Conservation (phyloP, 305 asterid species). For the Fraxinus dipetala region DNA sequence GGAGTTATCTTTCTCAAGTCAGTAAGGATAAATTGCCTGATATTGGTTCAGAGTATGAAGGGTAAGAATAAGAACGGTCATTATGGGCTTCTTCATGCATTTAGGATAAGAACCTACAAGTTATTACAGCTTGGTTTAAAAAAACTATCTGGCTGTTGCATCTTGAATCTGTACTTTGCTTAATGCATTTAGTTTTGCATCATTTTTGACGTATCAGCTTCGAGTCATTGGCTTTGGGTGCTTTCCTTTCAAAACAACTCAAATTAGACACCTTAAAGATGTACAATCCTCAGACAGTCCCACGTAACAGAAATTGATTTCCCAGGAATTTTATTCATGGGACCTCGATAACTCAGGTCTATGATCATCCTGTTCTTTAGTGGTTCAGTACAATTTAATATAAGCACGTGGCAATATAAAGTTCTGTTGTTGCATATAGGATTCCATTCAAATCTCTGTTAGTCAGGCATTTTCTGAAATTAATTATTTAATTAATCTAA, state of each 20-base stretch:
- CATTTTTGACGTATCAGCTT: neutral
- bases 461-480: conserved; percentile 6
- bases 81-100: conserved; percentile 13
- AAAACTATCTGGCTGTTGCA: neutral
- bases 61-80: conserved; percentile 48
- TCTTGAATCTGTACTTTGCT: conserved; percentile 8
- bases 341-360: conserved; percentile 14
- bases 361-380: conserved; percentile 8
- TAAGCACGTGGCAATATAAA: conserved; percentile 4
- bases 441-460: conserved; percentile 1
- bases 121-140: neutral
- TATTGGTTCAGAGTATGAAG: conserved; percentile 94
- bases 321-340: conserved; percentile 1
- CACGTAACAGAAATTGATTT: conserved; percentile 14
- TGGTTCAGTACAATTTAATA: neutral
- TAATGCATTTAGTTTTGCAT: neutral
- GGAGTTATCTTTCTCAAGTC: conserved; percentile 98
- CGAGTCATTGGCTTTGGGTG: neutral
- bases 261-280: conserved; percentile 7
- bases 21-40: conserved; percentile 94
- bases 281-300: neutral
- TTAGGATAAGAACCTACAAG: conserved; percentile 15
- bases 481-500: neutral
- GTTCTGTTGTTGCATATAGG: conserved; percentile 10
- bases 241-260: neutral